Evolutionary conservation across 306 rosid genomes (phyloP).

Genomic region (Alnus rubra): DNA sequence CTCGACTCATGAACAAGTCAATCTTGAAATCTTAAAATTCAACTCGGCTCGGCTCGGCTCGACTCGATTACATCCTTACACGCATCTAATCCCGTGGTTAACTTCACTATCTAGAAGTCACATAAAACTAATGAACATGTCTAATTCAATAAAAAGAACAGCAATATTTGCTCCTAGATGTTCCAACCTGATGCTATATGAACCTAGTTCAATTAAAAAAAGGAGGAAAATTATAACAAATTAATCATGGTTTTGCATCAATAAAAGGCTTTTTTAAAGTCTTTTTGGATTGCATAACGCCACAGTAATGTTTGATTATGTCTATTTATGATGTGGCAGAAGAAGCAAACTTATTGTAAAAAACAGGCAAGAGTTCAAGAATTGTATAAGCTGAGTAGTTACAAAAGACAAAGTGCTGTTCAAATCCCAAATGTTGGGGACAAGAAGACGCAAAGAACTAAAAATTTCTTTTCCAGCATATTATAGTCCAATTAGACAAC

Average conservation of each 20-base stretch:
- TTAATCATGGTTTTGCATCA: not conserved
- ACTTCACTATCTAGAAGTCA: not conserved
- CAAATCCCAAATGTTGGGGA: slow-evolving; percentile 12
- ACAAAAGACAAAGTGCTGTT: slow-evolving; percentile 6
- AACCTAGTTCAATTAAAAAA: not conserved
- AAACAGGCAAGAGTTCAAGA: not conserved
- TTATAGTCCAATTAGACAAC: not conserved
- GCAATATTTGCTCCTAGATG: not conserved
- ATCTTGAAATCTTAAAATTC: no score
- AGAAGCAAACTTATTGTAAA: slow-evolving; percentile 6
- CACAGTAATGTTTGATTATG: not conserved
- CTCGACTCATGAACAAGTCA: no score
- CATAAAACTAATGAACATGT: slow-evolving; percentile 4
- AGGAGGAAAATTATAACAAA: not conserved
- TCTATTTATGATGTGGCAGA: not conserved
- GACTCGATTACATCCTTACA: no score
- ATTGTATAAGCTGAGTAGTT: not conserved
- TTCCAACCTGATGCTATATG: not conserved
- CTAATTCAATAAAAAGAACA: not conserved
- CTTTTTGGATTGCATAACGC: not conserved
- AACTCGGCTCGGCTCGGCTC: no score
- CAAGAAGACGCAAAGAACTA: not conserved
- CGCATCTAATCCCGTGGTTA: not conserved
- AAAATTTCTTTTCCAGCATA: not conserved
- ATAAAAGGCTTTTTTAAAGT: not conserved